phyloP scores from a whole-genome alignment of 805 yeast species.

The Metahyphopichia silvanorum region DNA sequence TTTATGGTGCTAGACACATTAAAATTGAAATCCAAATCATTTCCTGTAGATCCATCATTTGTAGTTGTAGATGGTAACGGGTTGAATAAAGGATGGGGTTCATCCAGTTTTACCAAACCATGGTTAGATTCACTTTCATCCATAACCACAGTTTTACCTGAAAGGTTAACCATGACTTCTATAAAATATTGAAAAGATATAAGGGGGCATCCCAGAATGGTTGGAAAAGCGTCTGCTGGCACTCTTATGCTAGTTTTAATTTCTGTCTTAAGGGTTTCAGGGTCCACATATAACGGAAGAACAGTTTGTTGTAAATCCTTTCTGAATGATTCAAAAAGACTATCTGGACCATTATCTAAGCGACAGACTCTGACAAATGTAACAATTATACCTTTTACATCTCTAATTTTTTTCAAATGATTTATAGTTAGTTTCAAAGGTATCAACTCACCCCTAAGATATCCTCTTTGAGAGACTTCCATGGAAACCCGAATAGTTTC shows the following conservation, averaged over 20 bases:
- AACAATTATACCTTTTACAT: conserved; percentile 69
- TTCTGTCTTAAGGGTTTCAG: conserved; percentile 52
- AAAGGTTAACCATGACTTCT: conserved; percentile 78
- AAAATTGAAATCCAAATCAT: conserved; percentile 18
- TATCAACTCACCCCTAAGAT: conserved; percentile 71
- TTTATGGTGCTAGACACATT: conserved; percentile 14
- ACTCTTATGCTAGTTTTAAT: conserved; percentile 63
- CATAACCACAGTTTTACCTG: conserved; percentile 49
- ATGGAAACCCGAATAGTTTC: conserved; percentile 34
- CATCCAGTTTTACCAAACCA: conserved; percentile 3
- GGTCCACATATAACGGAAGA: conserved; percentile 77
- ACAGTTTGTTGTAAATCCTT: conserved; percentile 80
- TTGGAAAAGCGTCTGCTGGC: conserved; percentile 85
- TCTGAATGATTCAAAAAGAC: conserved; percentile 67
- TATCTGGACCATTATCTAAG: conserved; percentile 52
- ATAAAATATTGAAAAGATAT: conserved; percentile 82
- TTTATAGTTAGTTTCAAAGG: conserved; percentile 66
- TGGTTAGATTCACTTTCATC: conserved; percentile 16
- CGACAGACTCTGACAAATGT: conserved; percentile 81
- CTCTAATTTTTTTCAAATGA: conserved; percentile 70
- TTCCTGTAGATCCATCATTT: no score
- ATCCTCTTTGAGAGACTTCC: conserved; percentile 59
- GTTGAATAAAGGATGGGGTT: background rate
- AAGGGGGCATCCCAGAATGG: conserved; percentile 65
- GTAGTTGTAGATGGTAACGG: conserved; percentile 4